Conservation (phyloP, 1,139 yeast species). For the Hansenula lynferdii region DNA sequence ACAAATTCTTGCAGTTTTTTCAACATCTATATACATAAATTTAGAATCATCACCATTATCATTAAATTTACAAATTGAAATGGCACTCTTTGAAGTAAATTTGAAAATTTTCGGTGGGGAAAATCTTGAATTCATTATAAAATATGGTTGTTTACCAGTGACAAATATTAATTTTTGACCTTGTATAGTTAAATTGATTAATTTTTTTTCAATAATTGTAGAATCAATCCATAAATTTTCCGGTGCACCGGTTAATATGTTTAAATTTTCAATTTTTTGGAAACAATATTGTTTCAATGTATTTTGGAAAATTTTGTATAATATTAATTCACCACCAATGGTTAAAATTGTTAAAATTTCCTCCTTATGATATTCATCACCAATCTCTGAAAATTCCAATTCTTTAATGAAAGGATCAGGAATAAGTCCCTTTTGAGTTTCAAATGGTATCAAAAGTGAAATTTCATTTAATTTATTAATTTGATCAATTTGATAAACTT, state of each 20-base stretch:
- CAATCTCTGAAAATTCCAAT: conserved; percentile 59
- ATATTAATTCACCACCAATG: conserved; percentile 70
- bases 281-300: conserved; percentile 36
- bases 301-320: conserved; percentile 48
- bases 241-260: conserved; percentile 67
- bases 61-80: conserved; percentile 46
- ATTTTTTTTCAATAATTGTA: conserved; percentile 62
- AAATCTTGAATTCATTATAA: conserved; percentile 48
- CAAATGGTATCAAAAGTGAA: conserved; percentile 51
- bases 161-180: conserved; percentile 62
- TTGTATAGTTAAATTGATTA: conserved; percentile 55
- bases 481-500: conserved; percentile 59
- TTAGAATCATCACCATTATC: conserved; percentile 33
- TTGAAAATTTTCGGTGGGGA: conserved; percentile 65
- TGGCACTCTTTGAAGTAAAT: conserved; percentile 59
- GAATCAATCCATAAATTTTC: conserved; percentile 68
- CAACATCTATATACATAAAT: conserved; percentile 67
- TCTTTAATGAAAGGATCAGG: conserved; percentile 79
- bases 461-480: conserved; percentile 54
- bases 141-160: conserved; percentile 71
- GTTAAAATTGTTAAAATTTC: conserved; percentile 71
- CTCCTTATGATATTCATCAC: conserved; percentile 43
- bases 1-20: conserved; percentile 69
- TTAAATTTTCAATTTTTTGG: conserved; percentile 37
- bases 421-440: conserved; percentile 47